Evolutionary conservation across 495 filamentous ascomycete species (phyloP).

Genomic region (Neurospora terricola): DNA sequence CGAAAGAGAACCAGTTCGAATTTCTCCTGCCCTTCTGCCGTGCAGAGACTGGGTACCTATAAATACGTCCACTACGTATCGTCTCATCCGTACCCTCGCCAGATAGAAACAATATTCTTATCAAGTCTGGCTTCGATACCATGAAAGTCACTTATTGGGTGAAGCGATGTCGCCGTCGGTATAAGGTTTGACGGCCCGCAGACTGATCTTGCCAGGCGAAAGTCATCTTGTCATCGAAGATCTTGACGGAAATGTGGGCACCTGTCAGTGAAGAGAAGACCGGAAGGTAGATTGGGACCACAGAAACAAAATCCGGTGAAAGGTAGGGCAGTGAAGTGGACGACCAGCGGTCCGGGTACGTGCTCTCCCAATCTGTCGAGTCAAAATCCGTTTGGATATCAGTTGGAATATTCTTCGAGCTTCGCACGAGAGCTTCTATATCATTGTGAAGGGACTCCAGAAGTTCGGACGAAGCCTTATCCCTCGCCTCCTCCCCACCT

Average conservation of each 20-base stretch:
- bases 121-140: too few species aligned
- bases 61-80: too few species aligned
- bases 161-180: not conserved
- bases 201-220: not conserved
- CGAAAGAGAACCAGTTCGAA: not conserved
- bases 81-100: too few species aligned
- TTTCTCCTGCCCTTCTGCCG: not conserved
- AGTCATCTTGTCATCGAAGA: fast-evolving
- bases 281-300: not conserved
- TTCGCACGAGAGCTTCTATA: not conserved
- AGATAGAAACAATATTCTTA: too few species aligned
- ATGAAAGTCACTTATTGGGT: not conserved
- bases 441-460: not conserved
- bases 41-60: too few species aligned
- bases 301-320: fast-evolving
- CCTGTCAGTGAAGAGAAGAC: not conserved
- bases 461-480: not conserved
- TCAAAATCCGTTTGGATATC: not conserved
- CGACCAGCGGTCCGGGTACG: fast-evolving
- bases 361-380: not conserved
- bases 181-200: not conserved
- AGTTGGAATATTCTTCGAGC: not conserved
- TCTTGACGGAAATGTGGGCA: not conserved
- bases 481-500: not conserved
- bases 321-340: not conserved